These are phyloP conservation scores for Camellia japonica DNA, from an alignment of 148 eudicot genomes.

Conservation along the genomic window DNA sequence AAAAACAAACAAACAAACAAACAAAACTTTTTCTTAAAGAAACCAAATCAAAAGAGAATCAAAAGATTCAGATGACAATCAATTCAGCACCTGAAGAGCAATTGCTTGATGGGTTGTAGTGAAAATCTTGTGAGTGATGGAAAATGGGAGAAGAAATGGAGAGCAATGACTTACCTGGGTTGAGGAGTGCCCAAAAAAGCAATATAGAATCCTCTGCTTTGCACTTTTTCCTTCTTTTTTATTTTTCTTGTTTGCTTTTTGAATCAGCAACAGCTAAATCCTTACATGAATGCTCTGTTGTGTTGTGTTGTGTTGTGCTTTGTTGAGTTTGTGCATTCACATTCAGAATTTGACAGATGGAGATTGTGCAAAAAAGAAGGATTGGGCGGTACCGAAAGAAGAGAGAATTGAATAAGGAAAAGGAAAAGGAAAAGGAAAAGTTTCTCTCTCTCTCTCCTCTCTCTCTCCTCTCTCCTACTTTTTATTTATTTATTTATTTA, in stretches of 20 bases:
- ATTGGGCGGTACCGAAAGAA: conserved; percentile 15
- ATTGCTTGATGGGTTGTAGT: conserved; percentile 16
- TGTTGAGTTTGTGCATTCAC: background rate
- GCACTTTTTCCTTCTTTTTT: conserved; percentile 6
- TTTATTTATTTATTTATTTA: background rate
- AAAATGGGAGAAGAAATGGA: background rate
- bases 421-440: conserved; percentile 15
- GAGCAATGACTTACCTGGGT: conserved; percentile 9
- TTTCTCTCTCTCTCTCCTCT: background rate
- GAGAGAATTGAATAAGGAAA: background rate
- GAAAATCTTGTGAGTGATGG: background rate
- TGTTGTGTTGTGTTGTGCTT: background rate
- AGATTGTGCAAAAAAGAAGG: background rate
- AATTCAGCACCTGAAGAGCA: conserved; percentile 25
- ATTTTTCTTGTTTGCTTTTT: conserved; percentile 16
- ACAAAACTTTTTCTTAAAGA: too few relatives aligned
- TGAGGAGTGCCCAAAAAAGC: conserved; percentile 3
- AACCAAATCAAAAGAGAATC: background rate
- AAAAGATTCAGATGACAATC: conserved; percentile 4
- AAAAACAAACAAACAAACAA: too few relatives aligned
- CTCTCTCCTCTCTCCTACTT: conserved; percentile 4
- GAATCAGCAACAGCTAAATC: conserved; percentile 23
- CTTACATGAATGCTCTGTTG: too few relatives aligned
- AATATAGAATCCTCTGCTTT: background rate
- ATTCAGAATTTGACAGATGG: conserved; percentile 3